A percentile compares a stretch with the other conserved stretches of the same genome.
These are phyloP conservation scores for Sporothrix phasma DNA, from an alignment of 2,329 filamentous ascomycete species.

Conservation along the genomic window DNA sequence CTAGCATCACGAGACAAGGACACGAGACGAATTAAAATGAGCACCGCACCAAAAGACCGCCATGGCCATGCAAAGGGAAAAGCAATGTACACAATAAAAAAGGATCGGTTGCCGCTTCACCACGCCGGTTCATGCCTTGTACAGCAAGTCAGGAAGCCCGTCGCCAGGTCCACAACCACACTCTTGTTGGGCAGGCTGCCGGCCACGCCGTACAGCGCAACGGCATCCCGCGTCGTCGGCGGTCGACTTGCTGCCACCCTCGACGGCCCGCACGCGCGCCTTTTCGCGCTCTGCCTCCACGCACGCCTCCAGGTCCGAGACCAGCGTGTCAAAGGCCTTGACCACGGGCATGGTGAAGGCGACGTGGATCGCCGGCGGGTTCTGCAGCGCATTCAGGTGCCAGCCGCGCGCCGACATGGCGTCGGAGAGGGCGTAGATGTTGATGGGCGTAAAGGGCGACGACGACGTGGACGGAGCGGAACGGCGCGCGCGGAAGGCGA, in stretches of 20 bases:
- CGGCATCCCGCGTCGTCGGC: conserved; percentile 62
- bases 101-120: background rate
- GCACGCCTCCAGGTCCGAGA: conserved; percentile 59
- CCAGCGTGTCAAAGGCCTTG: conserved; percentile 68
- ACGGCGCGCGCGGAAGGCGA: conserved; percentile 67
- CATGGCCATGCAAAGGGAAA: background rate
- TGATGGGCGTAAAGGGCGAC: conserved; percentile 42
- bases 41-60: background rate
- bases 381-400: conserved; percentile 92
- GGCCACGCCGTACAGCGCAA: conserved; percentile 88
- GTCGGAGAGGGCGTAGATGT: conserved; percentile 92
- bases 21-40: background rate
- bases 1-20: background rate
- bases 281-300: conserved; percentile 69
- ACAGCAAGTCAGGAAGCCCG: conserved; percentile 83
- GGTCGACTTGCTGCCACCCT: conserved; percentile 50
- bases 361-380: conserved; percentile 83
- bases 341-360: conserved; percentile 84
- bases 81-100: background rate
- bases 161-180: conserved; percentile 81
- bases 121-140: conserved; percentile 44
- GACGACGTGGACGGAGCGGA: conserved; percentile 6
- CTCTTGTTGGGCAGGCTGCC: conserved; percentile 93
- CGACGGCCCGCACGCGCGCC: conserved; percentile 59
- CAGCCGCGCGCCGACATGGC: conserved; percentile 75